Conservation (phyloP, 78 protist species). For the Emiliania huxleyi region DNA sequence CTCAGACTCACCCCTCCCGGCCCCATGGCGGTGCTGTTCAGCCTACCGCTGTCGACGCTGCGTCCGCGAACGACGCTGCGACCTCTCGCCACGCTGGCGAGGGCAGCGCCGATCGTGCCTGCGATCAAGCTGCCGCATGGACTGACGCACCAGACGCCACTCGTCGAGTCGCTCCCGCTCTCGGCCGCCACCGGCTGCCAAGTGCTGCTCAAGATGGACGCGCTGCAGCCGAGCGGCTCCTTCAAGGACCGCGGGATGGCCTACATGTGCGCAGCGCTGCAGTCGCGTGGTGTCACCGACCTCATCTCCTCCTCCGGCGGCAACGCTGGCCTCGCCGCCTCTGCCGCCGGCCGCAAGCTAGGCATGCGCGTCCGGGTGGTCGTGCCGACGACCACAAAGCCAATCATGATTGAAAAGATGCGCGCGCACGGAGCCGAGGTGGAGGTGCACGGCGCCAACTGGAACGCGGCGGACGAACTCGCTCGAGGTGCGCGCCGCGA, state of each 20-base stretch:
- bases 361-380: constrained; percentile 55
- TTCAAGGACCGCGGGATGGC: constrained; percentile 67
- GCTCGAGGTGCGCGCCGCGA: too few relatives aligned
- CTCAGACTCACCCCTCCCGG: too few relatives aligned
- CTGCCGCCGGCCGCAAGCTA: constrained; percentile 52
- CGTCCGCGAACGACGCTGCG: too few relatives aligned
- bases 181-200: background rate
- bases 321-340: constrained; percentile 62
- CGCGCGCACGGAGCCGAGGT: constrained; percentile 64
- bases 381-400: constrained; percentile 57
- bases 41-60: too few relatives aligned
- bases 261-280: constrained; percentile 19
- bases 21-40: too few relatives aligned
- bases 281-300: constrained; percentile 7
- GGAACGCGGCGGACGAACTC: constrained; percentile 62
- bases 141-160: background rate
- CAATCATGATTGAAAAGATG: constrained; percentile 47
- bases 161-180: constrained; percentile 20
- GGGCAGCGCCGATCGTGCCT: too few relatives aligned
- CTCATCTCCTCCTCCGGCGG: constrained; percentile 64
- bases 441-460: constrained; percentile 52
- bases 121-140: background rate
- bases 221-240: constrained; percentile 60
- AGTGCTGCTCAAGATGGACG: constrained; percentile 57
- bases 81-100: too few relatives aligned